A percentile compares a stretch with the other conserved stretches of the same genome.
phyloP scores from a whole-genome alignment of 2,329 filamentous ascomycete species.

The Fusarium camptoceras region DNA sequence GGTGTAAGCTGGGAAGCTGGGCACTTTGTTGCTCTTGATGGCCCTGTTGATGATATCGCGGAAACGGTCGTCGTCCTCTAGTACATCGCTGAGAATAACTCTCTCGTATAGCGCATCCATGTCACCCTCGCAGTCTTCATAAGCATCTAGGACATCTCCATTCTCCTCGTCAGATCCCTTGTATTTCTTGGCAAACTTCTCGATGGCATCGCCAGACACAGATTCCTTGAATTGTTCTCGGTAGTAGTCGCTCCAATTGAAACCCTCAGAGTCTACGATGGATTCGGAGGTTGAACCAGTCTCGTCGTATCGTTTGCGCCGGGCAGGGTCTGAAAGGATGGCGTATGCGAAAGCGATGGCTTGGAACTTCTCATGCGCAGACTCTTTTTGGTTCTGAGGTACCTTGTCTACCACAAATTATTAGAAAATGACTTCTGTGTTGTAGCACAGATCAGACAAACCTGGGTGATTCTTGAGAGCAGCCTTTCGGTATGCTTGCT shows the following conservation, averaged over 20 bases:
- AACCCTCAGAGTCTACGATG: conserved; percentile 80
- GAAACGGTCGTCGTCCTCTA: conserved; percentile 89
- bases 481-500: conserved; percentile 89
- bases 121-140: conserved; percentile 77
- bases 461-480: conserved; percentile 89
- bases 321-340: conserved; percentile 83
- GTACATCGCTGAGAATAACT: conserved; percentile 87
- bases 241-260: conserved; percentile 93
- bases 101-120: conserved; percentile 82
- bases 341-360: conserved; percentile 93
- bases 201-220: conserved; percentile 79
- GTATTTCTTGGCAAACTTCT: conserved; percentile 81
- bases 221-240: conserved; percentile 83
- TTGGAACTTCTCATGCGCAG: conserved; percentile 86
- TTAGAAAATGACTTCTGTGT: conserved; percentile 23
- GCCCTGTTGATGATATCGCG: conserved; percentile 83
- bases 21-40: conserved; percentile 76
- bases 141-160: conserved; percentile 80
- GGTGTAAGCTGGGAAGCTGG: conserved; percentile 75
- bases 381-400: conserved; percentile 71
- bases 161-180: conserved; percentile 88
- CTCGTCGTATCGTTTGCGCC: conserved; percentile 87
- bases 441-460: conserved; percentile 54
- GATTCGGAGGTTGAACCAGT: conserved; percentile 91
- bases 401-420: conserved; percentile 76